phyloP scores from a whole-genome alignment of 169 alveolate genomes.

The Eimeria praecox region DNA sequence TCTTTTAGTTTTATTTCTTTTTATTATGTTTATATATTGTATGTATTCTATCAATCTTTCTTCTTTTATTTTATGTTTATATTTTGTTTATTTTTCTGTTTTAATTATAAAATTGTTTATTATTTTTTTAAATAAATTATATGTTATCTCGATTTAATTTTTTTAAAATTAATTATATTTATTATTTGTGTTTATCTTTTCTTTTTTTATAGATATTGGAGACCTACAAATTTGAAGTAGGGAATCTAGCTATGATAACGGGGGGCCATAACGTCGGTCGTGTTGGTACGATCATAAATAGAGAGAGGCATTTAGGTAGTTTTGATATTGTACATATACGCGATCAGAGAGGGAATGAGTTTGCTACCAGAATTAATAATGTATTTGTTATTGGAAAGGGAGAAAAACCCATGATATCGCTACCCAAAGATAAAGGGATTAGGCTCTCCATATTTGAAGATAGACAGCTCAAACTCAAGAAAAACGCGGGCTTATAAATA shows the following conservation, averaged over 20 bases:
- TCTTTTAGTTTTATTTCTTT: too few relatives aligned
- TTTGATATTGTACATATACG: conserved; percentile 97
- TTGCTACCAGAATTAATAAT: conserved; percentile 98
- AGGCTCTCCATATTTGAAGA: conserved; percentile 85
- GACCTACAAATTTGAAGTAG: conserved; percentile 97
- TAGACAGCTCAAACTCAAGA: conserved; percentile 70
- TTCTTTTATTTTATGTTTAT: neutral
- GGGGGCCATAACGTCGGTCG: conserved; percentile 99
- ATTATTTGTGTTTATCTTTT: neutral
- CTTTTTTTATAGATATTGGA: conserved; percentile 88
- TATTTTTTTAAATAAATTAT: neutral
- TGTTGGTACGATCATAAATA: conserved; percentile 97
- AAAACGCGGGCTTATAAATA: conserved; percentile 19
- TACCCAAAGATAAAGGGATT: conserved; percentile 97
- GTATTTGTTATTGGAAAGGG: conserved; percentile 98
- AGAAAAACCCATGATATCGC: conserved; percentile 95
- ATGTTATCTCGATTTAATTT: neutral
- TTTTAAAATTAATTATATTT: neutral
- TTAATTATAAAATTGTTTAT: neutral
- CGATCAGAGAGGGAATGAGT: conserved; percentile 96
- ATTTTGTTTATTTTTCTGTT: neutral
- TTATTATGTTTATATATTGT: too few relatives aligned
- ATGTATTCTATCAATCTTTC: too few relatives aligned
- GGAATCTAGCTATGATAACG: conserved; percentile 96
- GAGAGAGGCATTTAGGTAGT: conserved; percentile 98